Conservation (phyloP, 495 filamentous ascomycete species). For the Terfezia claveryi region DNA sequence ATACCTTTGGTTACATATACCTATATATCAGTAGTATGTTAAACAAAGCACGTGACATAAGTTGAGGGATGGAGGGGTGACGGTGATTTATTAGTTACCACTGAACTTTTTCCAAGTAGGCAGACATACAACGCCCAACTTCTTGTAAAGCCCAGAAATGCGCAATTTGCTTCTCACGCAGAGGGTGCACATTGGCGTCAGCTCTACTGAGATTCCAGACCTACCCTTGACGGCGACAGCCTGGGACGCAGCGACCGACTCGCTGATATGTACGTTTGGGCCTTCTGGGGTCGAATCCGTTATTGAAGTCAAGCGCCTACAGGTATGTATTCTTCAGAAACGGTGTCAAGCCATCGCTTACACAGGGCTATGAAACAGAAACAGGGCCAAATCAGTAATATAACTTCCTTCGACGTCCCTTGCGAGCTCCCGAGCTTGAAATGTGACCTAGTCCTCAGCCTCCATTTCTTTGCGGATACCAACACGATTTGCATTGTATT, state of each 20-base stretch:
- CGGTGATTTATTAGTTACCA: too few species aligned
- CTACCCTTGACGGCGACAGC: constrained; percentile 44
- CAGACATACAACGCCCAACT: neutral
- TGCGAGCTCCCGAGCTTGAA: constrained; percentile 44
- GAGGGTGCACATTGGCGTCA: constrained; percentile 35
- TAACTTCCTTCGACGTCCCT: constrained; percentile 75
- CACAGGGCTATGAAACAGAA: constrained; percentile 16
- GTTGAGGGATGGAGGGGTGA: too few species aligned
- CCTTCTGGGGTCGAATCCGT: constrained; percentile 37
- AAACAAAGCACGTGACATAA: too few species aligned
- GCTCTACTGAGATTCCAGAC: constrained; percentile 26
- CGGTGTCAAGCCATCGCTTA: constrained; percentile 8
- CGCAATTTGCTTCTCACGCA: constrained; percentile 53
- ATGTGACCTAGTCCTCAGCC: constrained; percentile 46
- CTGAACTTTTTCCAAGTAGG: too few species aligned
- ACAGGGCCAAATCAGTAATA: constrained; percentile 24
- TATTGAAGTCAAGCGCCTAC: constrained; percentile 43
- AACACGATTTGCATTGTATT: constrained; percentile 56
- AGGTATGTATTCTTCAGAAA: constrained; percentile 17
- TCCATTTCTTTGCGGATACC: constrained; percentile 71
- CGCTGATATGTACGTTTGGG: constrained; percentile 52
- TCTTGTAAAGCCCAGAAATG: constrained; percentile 29
- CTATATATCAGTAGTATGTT: too few species aligned
- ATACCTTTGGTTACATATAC: too few species aligned
- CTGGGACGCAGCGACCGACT: constrained; percentile 55